Conservation (phyloP, 2,329 filamentous ascomycete genomes). For the Escovopsis sp. region DNA sequence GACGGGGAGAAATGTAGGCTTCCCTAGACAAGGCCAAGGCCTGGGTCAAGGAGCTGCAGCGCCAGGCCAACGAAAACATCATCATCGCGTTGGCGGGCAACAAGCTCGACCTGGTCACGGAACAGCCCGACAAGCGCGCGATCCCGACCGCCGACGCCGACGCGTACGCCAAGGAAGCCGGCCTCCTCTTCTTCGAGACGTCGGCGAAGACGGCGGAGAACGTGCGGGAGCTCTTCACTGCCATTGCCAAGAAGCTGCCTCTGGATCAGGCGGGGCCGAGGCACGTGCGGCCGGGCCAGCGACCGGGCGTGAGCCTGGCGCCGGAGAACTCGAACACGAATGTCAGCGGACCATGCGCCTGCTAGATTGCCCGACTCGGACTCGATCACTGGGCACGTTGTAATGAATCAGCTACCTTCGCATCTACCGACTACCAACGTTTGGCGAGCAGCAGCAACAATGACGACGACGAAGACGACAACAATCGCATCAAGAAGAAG, state of each 20-base stretch:
- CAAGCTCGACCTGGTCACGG: conserved; percentile 90
- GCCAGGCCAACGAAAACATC: conserved; percentile 98
- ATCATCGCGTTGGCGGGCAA: conserved; percentile 96
- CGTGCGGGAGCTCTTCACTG: conserved; percentile 87
- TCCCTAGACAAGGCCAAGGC: conserved; percentile 98
- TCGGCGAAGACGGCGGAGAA: conserved; percentile 97
- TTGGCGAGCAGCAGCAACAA: too few relatives aligned
- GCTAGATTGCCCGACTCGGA: too few relatives aligned
- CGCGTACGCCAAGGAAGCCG: conserved; percentile 85
- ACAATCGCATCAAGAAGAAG: too few relatives aligned
- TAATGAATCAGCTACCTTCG: conserved; percentile 3
- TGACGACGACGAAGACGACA: too few relatives aligned
- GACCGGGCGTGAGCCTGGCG: conserved; percentile 41
- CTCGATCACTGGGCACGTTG: conserved; percentile 3
- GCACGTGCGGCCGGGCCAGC: conserved; percentile 54
- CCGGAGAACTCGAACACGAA: conserved; percentile 44
- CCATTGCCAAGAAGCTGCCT: conserved; percentile 93
- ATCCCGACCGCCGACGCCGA: conserved; percentile 82
- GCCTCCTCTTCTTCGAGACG: conserved; percentile 94
- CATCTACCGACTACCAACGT: conserved; percentile 7
- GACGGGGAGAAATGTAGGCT: conserved; percentile 37
- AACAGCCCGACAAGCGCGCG: conserved; percentile 89
- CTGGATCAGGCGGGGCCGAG: conserved; percentile 91
- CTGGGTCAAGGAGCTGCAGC: conserved; percentile 97
- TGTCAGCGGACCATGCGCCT: conserved; percentile 38